Evolutionary conservation across 2,329 filamentous ascomycete genomes (phyloP).

Genomic region (Cladorrhinum sp.): DNA sequence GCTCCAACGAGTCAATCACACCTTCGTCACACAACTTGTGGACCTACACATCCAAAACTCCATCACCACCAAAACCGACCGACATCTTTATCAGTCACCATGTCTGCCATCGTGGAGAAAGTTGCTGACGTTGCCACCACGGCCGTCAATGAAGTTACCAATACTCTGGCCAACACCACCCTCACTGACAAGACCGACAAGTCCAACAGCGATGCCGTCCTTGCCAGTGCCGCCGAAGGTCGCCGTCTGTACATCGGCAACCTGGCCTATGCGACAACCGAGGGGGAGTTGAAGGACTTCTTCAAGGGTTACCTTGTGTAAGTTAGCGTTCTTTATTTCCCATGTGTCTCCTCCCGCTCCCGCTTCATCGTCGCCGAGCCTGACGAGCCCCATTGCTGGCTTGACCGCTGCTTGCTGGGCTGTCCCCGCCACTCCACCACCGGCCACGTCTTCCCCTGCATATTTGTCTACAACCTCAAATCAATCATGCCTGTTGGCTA

Average conservation of each 20-base stretch:
- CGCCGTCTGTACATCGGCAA: slow-evolving; percentile 99
- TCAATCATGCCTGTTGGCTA: slow-evolving; percentile 28
- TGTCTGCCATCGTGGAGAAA: slow-evolving; percentile 81
- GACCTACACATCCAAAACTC: slow-evolving; percentile 29
- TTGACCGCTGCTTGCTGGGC: slow-evolving; percentile 6
- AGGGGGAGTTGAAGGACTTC: slow-evolving; percentile 99
- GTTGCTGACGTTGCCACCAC: slow-evolving; percentile 56
- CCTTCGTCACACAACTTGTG: slow-evolving; percentile 35
- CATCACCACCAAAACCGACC: slow-evolving; percentile 30
- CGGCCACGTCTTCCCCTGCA: neutral
- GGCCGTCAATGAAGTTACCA: slow-evolving; percentile 75
- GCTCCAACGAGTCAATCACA: slow-evolving; percentile 37
- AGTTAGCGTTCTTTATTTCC: slow-evolving; percentile 44
- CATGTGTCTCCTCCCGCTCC: neutral
- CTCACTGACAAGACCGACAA: slow-evolving; percentile 59
- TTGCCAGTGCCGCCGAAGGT: slow-evolving; percentile 96
- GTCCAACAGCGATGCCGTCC: slow-evolving; percentile 78
- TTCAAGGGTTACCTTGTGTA: slow-evolving; percentile 99
- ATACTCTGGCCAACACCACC: slow-evolving; percentile 69
- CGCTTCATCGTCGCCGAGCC: neutral
- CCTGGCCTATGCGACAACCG: slow-evolving; percentile 99
- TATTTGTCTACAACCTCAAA: neutral
- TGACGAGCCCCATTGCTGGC: neutral
- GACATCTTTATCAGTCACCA: slow-evolving; percentile 53
- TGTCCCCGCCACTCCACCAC: neutral